Evolutionary conservation across 2,329 filamentous ascomycete species (phyloP).

Genomic region (Plectosphaerella sp.): DNA sequence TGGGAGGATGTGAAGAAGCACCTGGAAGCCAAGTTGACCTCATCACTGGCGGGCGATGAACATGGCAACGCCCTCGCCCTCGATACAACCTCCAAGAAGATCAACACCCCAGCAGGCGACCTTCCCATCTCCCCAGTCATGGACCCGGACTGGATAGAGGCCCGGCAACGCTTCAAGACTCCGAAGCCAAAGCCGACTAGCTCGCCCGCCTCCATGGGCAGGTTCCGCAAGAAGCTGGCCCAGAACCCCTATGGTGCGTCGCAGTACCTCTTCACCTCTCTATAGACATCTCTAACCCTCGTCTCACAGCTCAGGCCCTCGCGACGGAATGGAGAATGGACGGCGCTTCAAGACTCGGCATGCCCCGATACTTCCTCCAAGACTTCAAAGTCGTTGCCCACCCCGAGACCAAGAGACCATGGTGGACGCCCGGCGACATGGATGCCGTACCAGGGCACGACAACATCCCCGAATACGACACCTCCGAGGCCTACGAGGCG

Average conservation of each 20-base stretch:
- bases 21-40: constrained; percentile 19
- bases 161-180: constrained; percentile 36
- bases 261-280: neutral
- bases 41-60: constrained; percentile 22
- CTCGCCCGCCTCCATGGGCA: constrained; percentile 18
- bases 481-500: neutral
- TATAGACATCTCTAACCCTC: neutral
- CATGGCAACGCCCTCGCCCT: constrained; percentile 27
- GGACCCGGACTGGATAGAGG: constrained; percentile 43
- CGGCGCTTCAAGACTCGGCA: constrained; percentile 33
- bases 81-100: constrained; percentile 33
- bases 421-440: constrained; percentile 46
- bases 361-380: constrained; percentile 62
- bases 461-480: neutral
- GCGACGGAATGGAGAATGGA: constrained; percentile 57
- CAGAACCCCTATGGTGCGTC: constrained; percentile 60
- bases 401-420: constrained; percentile 46
- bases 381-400: constrained; percentile 53
- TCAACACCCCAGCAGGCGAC: constrained; percentile 38
- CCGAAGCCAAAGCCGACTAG: constrained; percentile 23
- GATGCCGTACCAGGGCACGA: constrained; percentile 4
- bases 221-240: constrained; percentile 54
- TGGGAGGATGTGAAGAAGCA: neutral
- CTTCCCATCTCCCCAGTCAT: constrained; percentile 53
- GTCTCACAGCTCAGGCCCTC: constrained; percentile 52